Percentiles rank a stretch among this genome's conserved stretches.
phyloP scores from a whole-genome alignment of 176 grass and related monocot genomes.

The Carex cristatella region DNA sequence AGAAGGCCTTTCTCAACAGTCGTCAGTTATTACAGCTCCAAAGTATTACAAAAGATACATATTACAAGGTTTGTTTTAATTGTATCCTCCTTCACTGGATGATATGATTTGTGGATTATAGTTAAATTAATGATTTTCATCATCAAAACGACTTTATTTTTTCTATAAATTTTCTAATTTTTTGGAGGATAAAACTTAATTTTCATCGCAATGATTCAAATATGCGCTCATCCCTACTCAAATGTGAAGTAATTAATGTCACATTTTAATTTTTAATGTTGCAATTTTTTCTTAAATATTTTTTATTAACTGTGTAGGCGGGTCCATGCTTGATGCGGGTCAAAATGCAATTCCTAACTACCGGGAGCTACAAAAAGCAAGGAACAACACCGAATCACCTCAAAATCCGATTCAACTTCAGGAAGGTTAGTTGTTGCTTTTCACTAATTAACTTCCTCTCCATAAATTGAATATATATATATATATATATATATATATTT shows the following conservation, averaged over 20 bases:
- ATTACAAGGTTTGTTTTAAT: constrained; percentile 42
- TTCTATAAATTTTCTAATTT: background rate
- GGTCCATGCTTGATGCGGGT: constrained; percentile 45
- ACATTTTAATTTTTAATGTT: background rate
- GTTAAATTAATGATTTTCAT: background rate
- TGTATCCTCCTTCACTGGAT: background rate
- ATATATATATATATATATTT: too few species aligned
- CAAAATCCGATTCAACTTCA: constrained; percentile 39
- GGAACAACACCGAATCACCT: constrained; percentile 32
- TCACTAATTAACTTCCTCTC: background rate
- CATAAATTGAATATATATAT: too few species aligned
- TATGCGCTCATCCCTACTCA: background rate
- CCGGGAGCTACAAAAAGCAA: constrained; percentile 48
- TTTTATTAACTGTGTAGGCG: constrained; percentile 21
- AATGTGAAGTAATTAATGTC: background rate
- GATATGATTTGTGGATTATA: background rate
- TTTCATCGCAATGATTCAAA: background rate
- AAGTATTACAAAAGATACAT: constrained; percentile 86
- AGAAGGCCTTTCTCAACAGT: constrained; percentile 84
- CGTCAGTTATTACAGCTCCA: constrained; percentile 66
- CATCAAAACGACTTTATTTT: background rate
- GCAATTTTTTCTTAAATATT: background rate
- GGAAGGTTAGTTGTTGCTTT: constrained; percentile 15
- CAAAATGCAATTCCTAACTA: constrained; percentile 52
- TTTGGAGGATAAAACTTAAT: background rate